Evolutionary conservation across 2,329 filamentous ascomycete species (phyloP), one percentile per base, ranked within the genome.

Genomic region (Plectosphaerella cucumerina): DNA sequence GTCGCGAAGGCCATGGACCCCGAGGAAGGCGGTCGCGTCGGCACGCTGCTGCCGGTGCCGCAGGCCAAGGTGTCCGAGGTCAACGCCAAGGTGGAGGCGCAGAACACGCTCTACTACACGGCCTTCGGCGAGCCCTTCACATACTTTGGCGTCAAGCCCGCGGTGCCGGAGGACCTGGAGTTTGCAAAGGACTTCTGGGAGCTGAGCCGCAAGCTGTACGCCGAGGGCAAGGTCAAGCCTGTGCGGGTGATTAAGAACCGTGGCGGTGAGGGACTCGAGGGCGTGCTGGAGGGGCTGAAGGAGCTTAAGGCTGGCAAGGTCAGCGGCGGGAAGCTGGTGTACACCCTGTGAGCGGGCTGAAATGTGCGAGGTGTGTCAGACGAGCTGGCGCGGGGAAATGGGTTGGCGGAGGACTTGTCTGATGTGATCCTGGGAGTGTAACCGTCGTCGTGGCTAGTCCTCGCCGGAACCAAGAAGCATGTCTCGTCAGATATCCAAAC

Each of bases 271-370:
- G 68, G 69, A 1, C 53, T 72, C 1, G 59, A 68, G 52, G 68
- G 67, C 2, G 61, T 71, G n/a, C 34, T 72, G 17, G 51, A 56
- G 11, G 68, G 68, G 2, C 42, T 72, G n/a, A 58, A 67, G 15
- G 61, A 65, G 50, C 50, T 70, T 51, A 58, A 56, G 43, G 56
- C 63, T 5, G 62, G 61, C 0, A 60, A 64, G 57, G 63, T 75
- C 22, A 73, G 70, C 49, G 73, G 66, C 8, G 64, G 65, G 18
- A 77, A 76, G 64, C 59, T 77, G 47, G 74, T 77, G 2, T 75
- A 73, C 55, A 71, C 68, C 23, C 23, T 26, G 23, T 26, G 23
- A 26, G 23, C 23, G 23, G 5, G 23, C n/a, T n/a, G n/a, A n/a
- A n/a, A n/a, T n/a, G n/a, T n/a, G n/a, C n/a, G n/a, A n/a, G n/a